phyloP scores from a whole-genome alignment of 306 rosid genomes.

The Fagus crenata region DNA sequence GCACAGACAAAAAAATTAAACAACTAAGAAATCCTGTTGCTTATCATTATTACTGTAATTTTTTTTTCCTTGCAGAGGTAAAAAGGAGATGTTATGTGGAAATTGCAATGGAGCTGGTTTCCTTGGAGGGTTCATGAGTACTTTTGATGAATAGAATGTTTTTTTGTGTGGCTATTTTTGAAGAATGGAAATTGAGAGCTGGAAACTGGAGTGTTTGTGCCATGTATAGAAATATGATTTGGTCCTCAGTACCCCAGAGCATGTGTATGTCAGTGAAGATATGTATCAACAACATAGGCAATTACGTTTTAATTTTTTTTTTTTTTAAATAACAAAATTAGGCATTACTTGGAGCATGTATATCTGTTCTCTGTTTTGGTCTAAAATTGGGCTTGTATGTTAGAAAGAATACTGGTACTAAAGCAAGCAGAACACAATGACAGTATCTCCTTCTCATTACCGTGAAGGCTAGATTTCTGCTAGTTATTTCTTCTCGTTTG shows the following conservation, averaged over 20 bases:
- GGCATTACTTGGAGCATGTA: not conserved
- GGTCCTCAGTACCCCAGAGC: not conserved
- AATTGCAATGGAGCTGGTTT: constrained; percentile 65
- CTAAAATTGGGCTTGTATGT: too few species aligned
- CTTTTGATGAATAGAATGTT: constrained; percentile 41
- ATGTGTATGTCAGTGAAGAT: not conserved
- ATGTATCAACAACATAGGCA: too few species aligned
- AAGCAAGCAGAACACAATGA: not conserved
- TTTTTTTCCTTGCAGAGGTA: constrained; percentile 35
- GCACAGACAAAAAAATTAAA: not conserved
- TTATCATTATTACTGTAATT: constrained; percentile 4
- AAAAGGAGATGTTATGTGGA: constrained; percentile 53
- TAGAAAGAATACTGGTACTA: not conserved
- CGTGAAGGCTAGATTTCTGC: not conserved
- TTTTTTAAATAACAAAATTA: not conserved
- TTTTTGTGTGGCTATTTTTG: constrained; percentile 22
- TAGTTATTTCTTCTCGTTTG: not conserved
- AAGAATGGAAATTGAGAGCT: constrained; percentile 28
- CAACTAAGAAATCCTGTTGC: too few species aligned
- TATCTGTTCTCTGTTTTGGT: too few species aligned
- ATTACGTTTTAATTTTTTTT: too few species aligned
- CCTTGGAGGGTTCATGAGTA: constrained; percentile 57
- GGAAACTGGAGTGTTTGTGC: not conserved
- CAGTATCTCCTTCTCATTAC: not conserved
- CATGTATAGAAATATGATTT: not conserved